Percentiles rank a stretch among this genome's conserved stretches.
Conservation (phyloP, 805 yeast genomes). For the Kurtzmaniella fragi region DNA sequence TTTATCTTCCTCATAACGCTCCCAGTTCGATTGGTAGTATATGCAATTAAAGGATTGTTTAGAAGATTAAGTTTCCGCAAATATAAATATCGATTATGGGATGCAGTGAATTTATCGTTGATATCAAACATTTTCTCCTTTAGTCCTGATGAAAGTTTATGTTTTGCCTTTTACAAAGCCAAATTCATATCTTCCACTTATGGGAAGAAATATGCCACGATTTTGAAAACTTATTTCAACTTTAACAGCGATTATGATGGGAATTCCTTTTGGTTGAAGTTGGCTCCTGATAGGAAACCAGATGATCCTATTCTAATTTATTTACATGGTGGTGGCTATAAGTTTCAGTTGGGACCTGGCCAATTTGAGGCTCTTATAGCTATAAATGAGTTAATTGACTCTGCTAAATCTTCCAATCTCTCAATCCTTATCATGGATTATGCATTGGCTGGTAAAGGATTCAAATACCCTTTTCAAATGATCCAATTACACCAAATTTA, state of each 20-base stretch:
- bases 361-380: slow-evolving; percentile 27
- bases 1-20: too few relatives aligned
- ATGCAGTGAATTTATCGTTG: too few relatives aligned
- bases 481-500: slow-evolving; percentile 26
- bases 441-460: slow-evolving; percentile 23
- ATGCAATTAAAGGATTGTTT: too few relatives aligned
- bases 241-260: slow-evolving; percentile 13
- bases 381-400: slow-evolving; percentile 23
- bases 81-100: too few relatives aligned
- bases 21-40: too few relatives aligned
- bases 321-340: slow-evolving; percentile 39
- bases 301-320: slow-evolving; percentile 28
- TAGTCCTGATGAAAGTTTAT: too few relatives aligned
- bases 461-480: slow-evolving; percentile 28
- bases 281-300: slow-evolving; percentile 17
- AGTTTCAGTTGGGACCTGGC: slow-evolving; percentile 21
- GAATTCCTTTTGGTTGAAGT: slow-evolving; percentile 30
- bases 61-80: too few relatives aligned
- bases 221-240: too few relatives aligned
- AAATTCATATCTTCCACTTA: too few relatives aligned
- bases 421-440: slow-evolving; percentile 22
- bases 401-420: slow-evolving; percentile 11
- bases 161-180: too few relatives aligned
- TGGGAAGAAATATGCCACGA: too few relatives aligned
- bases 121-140: too few relatives aligned